Evolutionary conservation across 148 eudicot genomes (phyloP).

Genomic region (Polygonum maritimum): DNA sequence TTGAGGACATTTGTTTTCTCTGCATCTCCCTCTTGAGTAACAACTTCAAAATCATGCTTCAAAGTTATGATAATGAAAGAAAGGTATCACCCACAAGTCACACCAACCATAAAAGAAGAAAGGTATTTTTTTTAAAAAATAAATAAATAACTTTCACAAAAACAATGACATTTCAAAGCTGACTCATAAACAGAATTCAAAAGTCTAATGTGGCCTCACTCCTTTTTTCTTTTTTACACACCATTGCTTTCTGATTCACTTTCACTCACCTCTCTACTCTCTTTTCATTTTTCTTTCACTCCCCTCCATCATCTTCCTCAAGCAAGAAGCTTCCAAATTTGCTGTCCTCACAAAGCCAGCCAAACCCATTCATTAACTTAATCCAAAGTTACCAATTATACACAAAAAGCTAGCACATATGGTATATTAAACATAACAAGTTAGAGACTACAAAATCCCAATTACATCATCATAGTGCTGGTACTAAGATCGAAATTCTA

Average conservation of each 20-base stretch:
- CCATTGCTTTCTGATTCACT: constrained; percentile 1
- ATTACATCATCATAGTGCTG: constrained; percentile 1
- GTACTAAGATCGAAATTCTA: background rate
- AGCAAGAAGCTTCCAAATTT: background rate
- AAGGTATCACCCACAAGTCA: background rate
- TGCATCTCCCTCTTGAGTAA: constrained; percentile 4
- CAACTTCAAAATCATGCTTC: background rate
- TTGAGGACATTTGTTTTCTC: background rate
- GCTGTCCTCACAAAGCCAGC: background rate
- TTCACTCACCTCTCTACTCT: background rate
- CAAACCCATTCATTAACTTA: background rate
- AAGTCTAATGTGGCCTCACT: background rate
- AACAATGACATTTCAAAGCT: background rate
- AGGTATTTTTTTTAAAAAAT: background rate
- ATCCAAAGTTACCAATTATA: background rate
- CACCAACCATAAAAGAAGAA: background rate
- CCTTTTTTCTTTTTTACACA: constrained; percentile 2
- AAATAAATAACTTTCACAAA: background rate
- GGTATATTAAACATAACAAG: constrained; percentile 1
- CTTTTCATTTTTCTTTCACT: background rate
- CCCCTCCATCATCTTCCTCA: background rate
- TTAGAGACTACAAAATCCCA: constrained; percentile 6
- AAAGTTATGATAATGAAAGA: background rate
- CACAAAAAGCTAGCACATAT: background rate
- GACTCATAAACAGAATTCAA: background rate